Percentiles rank a stretch among this genome's conserved stretches.
These are phyloP conservation scores for Fistulinella prunicolor DNA, from an alignment of 768 basidiomycete genomes.

Conservation along the genomic window DNA sequence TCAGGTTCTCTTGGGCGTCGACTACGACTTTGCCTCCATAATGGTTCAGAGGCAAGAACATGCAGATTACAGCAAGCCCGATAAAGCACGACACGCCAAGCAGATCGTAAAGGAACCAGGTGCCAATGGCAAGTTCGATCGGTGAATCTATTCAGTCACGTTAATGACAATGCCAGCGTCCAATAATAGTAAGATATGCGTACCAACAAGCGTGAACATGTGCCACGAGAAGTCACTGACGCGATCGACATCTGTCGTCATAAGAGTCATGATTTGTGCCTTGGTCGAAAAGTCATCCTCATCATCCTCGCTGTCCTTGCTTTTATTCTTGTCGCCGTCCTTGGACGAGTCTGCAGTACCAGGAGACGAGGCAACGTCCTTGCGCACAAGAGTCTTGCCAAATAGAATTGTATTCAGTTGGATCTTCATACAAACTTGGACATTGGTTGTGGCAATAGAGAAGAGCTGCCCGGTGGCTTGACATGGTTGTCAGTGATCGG, in stretches of 20 bases:
- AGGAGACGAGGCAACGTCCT: conserved; percentile 74
- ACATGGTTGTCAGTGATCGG: conserved; percentile 7
- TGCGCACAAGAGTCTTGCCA: conserved; percentile 81
- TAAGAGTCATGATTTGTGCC: conserved; percentile 88
- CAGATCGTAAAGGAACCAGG: conserved; percentile 71
- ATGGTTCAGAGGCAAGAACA: conserved; percentile 79
- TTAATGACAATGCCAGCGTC: neutral
- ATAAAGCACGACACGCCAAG: conserved; percentile 77
- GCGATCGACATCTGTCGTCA: conserved; percentile 93
- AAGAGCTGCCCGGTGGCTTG: conserved; percentile 68
- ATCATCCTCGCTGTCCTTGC: conserved; percentile 18
- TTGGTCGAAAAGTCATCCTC: conserved; percentile 65
- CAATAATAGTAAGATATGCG: conserved; percentile 13
- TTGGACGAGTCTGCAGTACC: conserved; percentile 26
- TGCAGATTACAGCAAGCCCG: conserved; percentile 72
- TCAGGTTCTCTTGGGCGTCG: conserved; percentile 75
- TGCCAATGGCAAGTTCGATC: conserved; percentile 73
- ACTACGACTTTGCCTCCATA: conserved; percentile 79
- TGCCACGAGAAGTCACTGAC: conserved; percentile 85
- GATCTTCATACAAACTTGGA: conserved; percentile 68
- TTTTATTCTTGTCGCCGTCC: conserved; percentile 18
- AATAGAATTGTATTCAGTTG: conserved; percentile 85
- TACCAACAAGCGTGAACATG: conserved; percentile 70
- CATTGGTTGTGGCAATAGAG: conserved; percentile 62
- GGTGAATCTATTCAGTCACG: conserved; percentile 54